Percentiles rank a stretch among this genome's conserved stretches.
Evolutionary conservation across 139 green algal species (phyloP).

Genomic region (Diplosphaera chodatii): DNA sequence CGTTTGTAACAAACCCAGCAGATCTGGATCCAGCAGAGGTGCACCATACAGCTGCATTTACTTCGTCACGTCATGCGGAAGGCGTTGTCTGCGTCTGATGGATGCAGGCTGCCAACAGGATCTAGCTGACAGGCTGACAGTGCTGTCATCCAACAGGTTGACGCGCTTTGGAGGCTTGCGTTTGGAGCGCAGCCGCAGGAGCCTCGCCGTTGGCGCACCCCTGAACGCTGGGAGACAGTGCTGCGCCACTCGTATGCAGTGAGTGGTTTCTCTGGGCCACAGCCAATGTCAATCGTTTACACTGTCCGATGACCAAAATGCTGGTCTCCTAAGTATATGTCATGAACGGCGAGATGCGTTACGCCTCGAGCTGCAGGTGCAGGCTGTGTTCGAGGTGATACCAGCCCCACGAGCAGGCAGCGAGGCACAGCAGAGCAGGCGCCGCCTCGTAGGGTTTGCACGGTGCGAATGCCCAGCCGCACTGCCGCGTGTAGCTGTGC

Average conservation of each 20-base stretch:
- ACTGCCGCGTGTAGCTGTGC: no score
- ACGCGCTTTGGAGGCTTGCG: background rate
- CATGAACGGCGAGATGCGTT: no score
- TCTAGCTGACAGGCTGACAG: background rate
- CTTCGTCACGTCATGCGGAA: background rate
- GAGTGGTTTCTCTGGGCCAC: background rate
- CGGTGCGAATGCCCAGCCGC: no score
- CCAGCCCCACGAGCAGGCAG: background rate
- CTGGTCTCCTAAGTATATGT: no score
- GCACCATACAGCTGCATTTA: background rate
- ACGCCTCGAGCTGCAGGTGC: background rate
- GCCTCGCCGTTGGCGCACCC: background rate
- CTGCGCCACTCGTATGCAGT: background rate
- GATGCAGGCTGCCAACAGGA: background rate
- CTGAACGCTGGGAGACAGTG: background rate
- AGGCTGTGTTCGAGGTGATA: background rate
- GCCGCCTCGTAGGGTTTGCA: background rate
- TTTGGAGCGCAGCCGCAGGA: background rate
- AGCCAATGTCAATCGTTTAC: no score
- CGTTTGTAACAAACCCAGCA: background rate
- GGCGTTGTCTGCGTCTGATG: background rate
- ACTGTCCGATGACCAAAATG: no score
- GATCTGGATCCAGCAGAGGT: background rate
- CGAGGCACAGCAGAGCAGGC: background rate
- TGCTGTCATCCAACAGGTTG: background rate